Base-by-base conservation (phyloP, 129 eudicot species). In the Tanacetum coccineum region DNA sequence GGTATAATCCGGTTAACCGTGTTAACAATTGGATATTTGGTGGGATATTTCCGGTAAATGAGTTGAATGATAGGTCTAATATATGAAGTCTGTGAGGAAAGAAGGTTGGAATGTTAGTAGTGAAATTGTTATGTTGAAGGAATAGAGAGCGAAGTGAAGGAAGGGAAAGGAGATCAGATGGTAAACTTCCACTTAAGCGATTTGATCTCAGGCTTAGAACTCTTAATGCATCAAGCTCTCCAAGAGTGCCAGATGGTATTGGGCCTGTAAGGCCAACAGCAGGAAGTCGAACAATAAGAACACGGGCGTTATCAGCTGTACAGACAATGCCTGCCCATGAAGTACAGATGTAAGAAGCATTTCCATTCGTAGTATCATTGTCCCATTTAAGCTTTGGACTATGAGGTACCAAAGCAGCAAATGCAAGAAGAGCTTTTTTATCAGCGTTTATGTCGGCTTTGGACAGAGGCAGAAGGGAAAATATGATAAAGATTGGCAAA, bases 131-230 rank as follows among this genome's bases (percentile, higher is more conserved):
- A 70, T 68, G 84, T 56, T 89, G 96, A 57, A 89, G 87, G 81
- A 79, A 85, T 6, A 89, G 79, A 74, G 73, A 76, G 3, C 79
- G 80, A 10, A 85, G 96, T 47, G 90, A 81, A 48, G 86, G 96
- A 62, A 89, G 90, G 26, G 89, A 71, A 70, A 86, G 75, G 76
- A 89, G 62, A 67, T 85, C 96, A n/a, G 79, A 53, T 42, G 96
- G 96, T 15, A 89, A 62, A 68, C 28, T 71, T 21, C 96, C 96
- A 76, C 67, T 80, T 32, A 85, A 74, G 19, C 67, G 72, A 79
- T 89, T 89, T 9, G 96, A 85, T 47, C 87, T 81, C 62, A 89
- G 90, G 83, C 96, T 89, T 68, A 89, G 82, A 63, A 79, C 76
- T 59, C 68, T 66, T 48, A 89, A 46, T 19, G 77, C 68, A 61